Evolutionary conservation across 441 rosid genomes (phyloP), one percentile per base, ranked within the genome.

Genomic region (Gossypium lobatum): DNA sequence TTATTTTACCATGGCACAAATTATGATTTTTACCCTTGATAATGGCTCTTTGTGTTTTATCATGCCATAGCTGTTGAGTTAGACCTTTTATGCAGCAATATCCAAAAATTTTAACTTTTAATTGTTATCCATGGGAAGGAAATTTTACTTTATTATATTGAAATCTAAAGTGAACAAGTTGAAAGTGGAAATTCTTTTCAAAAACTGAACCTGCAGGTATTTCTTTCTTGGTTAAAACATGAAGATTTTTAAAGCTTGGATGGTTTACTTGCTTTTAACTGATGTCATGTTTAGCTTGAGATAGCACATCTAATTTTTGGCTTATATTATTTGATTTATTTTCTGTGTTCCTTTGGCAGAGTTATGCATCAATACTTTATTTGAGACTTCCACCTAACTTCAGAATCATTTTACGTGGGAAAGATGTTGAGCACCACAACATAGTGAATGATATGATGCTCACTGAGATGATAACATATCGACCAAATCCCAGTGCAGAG

Each of bases 381-480:
- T 79, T 91, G 76, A 89, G 95, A 83, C 84, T 95, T 82, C 98
- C 98, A 78, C 83, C 85, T 42, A 71, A 80, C 54, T 95, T 95
- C 79, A 89, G 98, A 73, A 85, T 95, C 73, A 91, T 95, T 85
- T 92, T 93, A 66, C 89, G 99, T 1, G 93, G 96, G 62, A 90
- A 83, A 86, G 97, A 95, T 82, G 86, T 95, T 18, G 92, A 89
- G 79, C 98, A 93, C 76, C 99, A 95, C 88, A 90, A 84, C 84
- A 86, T 95, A 67, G 95, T 91, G 72, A 93, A 95, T 80, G 99
- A 95, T 76, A 93, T 95, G 99, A 95, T 91, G 98, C 60, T 82
- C 66, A 80, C 91, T 20, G 81, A 88, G 67, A 82, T 79, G 78
- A 64, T 88, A 61, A 91, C 90, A 23, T 93, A 93, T 80, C 83